Percentiles rank a stretch among this genome's conserved stretches.
Evolutionary conservation across 352 stramenopile genomes (phyloP).

Genomic region (Phytophthora gonapodyides): DNA sequence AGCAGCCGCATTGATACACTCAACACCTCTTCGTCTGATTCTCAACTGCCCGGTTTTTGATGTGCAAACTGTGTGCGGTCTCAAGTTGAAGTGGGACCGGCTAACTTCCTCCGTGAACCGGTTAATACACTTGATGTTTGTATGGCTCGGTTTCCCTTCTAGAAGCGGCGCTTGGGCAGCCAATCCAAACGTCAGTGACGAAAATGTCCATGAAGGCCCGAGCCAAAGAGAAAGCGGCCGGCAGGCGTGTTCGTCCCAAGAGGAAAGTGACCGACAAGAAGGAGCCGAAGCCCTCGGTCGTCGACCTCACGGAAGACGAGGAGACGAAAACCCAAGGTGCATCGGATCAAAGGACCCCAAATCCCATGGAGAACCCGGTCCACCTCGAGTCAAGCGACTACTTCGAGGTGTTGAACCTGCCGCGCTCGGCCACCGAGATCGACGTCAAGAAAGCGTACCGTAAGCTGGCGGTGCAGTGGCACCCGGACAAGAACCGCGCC

Average conservation of each 20-base stretch:
- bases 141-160: constrained; percentile 17
- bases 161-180: constrained; percentile 18
- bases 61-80: not conserved
- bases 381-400: constrained; percentile 78
- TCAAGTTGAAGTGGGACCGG: constrained; percentile 17
- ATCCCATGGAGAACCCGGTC: constrained; percentile 23
- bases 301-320: constrained; percentile 30
- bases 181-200: constrained; percentile 14
- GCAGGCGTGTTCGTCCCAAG: constrained; percentile 14
- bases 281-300: constrained; percentile 7
- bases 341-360: too few species aligned
- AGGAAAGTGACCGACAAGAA: constrained; percentile 10
- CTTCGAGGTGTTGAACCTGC: constrained; percentile 63
- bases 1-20: constrained; percentile 2
- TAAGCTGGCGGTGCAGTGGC: constrained; percentile 87
- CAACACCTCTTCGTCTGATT: too few species aligned
- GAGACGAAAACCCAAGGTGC: constrained; percentile 1
- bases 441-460: constrained; percentile 76
- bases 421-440: constrained; percentile 39
- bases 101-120: not conserved
- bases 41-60: not conserved
- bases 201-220: constrained; percentile 21
- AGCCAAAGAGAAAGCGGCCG: constrained; percentile 12
- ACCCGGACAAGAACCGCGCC: constrained; percentile 93
- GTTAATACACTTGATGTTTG: constrained; percentile 16